Percentiles rank a stretch among this genome's conserved stretches.
Conservation (phyloP, 2,329 filamentous ascomycete genomes). For the Harringtonia aguacate region DNA sequence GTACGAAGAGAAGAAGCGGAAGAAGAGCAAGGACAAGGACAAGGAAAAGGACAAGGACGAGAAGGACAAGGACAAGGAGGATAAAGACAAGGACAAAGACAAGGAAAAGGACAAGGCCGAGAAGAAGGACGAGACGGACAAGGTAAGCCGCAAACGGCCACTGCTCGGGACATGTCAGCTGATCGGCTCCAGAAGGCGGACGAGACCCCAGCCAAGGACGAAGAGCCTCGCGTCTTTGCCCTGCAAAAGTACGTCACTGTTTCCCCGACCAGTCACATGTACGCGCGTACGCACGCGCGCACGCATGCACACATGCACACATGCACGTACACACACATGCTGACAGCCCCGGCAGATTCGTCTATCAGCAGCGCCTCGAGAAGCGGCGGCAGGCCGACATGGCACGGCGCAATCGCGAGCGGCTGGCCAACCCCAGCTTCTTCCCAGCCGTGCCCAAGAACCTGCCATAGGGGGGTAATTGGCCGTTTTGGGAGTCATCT, state of each 20-base stretch:
- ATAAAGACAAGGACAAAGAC: conserved; percentile 30
- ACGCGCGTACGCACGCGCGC: neutral
- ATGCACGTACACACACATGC: too few species aligned
- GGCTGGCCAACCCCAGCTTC: conserved; percentile 63
- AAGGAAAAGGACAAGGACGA: conserved; percentile 43
- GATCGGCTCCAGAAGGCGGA: conserved; percentile 6
- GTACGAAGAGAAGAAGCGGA: conserved; percentile 61
- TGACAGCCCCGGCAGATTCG: conserved; percentile 51
- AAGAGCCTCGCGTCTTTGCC: conserved; percentile 71
- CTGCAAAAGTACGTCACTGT: conserved; percentile 58
- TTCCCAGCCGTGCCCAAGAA: conserved; percentile 79
- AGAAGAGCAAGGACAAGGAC: conserved; percentile 58
- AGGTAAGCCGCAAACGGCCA: too few species aligned
- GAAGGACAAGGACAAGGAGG: conserved; percentile 29
- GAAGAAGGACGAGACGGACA: conserved; percentile 14
- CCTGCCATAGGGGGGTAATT: too few species aligned
- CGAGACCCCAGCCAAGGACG: conserved; percentile 29
- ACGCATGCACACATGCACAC: too few species aligned
- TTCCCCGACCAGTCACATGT: neutral
- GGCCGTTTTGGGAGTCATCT: neutral
- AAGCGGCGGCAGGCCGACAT: conserved; percentile 65
- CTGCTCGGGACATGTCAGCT: too few species aligned
- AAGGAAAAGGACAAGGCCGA: conserved; percentile 27
- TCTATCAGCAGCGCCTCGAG: conserved; percentile 77
- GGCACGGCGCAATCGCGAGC: conserved; percentile 70